Base-by-base conservation (phyloP, 495 filamentous ascomycete genomes). In the Aspergillus sclerotioniger region DNA sequence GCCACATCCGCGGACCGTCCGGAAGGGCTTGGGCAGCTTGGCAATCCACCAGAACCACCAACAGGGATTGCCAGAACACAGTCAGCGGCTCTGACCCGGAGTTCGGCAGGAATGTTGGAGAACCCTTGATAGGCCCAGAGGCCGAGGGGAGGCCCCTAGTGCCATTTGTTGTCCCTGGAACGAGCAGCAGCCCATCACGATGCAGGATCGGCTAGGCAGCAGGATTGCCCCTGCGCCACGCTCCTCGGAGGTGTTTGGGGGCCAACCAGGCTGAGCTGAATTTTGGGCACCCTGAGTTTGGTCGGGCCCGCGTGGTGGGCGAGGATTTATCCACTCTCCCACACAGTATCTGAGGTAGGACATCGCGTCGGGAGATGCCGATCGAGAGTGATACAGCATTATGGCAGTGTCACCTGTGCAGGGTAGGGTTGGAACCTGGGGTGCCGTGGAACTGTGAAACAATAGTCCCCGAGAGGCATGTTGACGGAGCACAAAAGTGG, bases 11-110 rank as follows among this genome's bases (percentile, higher is more conserved):
- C 47, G 47, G 47, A 50, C 25, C 47, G n/a, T 16, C 47, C 47
- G 47, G 47, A 50, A 50, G 31, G 44, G 25, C 47, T 50, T 50
- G 47, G 47, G 47, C 47, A 31, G 16, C 37, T 41, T 41, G 28
- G 47, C 47, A 50, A 15, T 25, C 17, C 47, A 12, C 13, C 37
- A 1, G 37, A 3, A 3, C 9, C 9, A 35, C 8, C 9, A 13
- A 8, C 13, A 35, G 33, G 33, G 33, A 13, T 35, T 35, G 33
- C 33, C 6, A 6, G 12, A n/a, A n/a, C 37, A 41, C 12, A 37
- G 8, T 41, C 37, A 15, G 37, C 37, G 37, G 37, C 13, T 41
- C 37, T 41, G 37, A 41, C 10, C 37, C 37, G 37, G 37, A 41
- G 10, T 41, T 41, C 37, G 37, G 37, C 13, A 15, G 37, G 37